Evolutionary conservation across 306 rosid genomes (phyloP), one percentile per base, ranked within the genome.

Genomic region (Astragalus glycyphyllos): DNA sequence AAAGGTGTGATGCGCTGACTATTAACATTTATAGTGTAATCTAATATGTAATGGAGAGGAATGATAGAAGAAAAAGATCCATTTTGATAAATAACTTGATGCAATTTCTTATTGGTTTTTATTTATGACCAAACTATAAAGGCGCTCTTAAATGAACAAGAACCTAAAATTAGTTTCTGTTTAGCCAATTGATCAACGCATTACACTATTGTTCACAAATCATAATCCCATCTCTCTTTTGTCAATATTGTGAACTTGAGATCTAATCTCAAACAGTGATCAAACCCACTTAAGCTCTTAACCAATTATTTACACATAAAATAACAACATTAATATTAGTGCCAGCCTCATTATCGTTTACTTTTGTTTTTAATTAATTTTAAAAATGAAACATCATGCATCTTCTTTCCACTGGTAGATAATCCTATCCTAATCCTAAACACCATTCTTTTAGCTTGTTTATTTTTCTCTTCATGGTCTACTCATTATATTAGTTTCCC

Each of bases 281-380:
- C 64, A 54, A 55, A 32, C 68, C 68, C 83, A 72, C 79, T 66
- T 57, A 47, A 49, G 8, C 65, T 50, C 45, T 63, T n/a, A 50
- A 41, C 79, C 59, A 72, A 72, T 72, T 72, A 68, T 62, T 68
- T 54, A 38, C 34, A 49, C 44, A 51, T 51, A 59, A 53, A 53
- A 17, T 59, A 31, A 26, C 65, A 69, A 51, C 73, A 54, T 51
- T 58, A 5, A 34, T 63, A 67, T 4, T 53, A 72, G 65, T 67
- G 62, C 73, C 17, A 26, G 0, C 58, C 62, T 71, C 72, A 68
- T 38, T 66, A 51, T 60, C 76, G 73, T 76, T 81, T 71, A 65
- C 84, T 80, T 76, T 65, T 71, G 67, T 76, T 60, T 57, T 71
- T 51, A 29, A 71, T 60, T 72, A 77, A 77, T 59, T 56, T 59